Conservation (phyloP, 164 flowering plant species). For the Dillenia suffruticosa region DNA sequence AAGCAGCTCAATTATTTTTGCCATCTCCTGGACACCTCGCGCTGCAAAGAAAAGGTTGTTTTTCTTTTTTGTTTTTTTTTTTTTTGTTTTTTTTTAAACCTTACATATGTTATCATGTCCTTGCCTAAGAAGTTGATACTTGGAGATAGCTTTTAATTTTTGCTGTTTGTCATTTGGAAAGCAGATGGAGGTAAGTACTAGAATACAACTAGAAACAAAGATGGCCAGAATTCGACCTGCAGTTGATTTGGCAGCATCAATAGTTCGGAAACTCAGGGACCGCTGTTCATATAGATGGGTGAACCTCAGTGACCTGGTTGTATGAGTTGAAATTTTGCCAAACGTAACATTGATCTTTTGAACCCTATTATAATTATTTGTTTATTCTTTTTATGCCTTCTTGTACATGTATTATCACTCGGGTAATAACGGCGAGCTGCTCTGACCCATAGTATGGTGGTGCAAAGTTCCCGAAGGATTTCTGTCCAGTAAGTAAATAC, state of each 20-base stretch:
- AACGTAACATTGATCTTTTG: too few species aligned
- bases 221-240: slow-evolving; percentile 47
- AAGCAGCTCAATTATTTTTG: slow-evolving; percentile 87
- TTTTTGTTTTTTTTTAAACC: too few species aligned
- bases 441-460: too few species aligned
- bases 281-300: slow-evolving; percentile 93
- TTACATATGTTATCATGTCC: neutral
- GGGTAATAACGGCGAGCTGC: too few species aligned
- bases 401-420: too few species aligned
- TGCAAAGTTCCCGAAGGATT: too few species aligned
- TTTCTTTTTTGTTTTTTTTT: neutral
- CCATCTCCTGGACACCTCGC: slow-evolving; percentile 62
- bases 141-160: neutral
- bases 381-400: too few species aligned
- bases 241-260: slow-evolving; percentile 53
- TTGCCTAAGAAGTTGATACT: too few species aligned
- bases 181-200: slow-evolving; percentile 56
- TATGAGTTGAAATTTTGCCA: slow-evolving; percentile 3
- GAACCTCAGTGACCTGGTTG: slow-evolving; percentile 53
- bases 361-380: too few species aligned
- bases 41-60: slow-evolving; percentile 74
- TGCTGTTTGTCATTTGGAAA: neutral
- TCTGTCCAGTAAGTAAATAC: too few species aligned
- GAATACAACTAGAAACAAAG: slow-evolving; percentile 56
- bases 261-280: slow-evolving; percentile 57